These are phyloP conservation scores for Marchantia polymorpha DNA, from an alignment of 225 moss, liverwort and hornwort genomes.

Conservation along the genomic window DNA sequence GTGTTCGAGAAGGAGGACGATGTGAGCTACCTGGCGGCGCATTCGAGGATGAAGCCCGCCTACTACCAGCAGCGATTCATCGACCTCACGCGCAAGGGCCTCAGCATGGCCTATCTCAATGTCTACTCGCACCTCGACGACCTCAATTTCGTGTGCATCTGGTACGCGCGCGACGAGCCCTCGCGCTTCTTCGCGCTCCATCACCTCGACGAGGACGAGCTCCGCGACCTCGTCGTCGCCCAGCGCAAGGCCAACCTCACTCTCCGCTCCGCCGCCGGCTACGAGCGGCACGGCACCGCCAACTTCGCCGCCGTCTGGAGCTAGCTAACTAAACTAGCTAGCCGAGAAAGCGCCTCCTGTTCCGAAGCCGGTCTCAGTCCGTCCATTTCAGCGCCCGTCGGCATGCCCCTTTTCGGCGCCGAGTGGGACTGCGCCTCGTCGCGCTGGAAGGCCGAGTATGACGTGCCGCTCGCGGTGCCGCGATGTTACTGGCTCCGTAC, in stretches of 20 bases:
- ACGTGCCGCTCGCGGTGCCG: no score
- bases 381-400: no score
- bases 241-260: neutral
- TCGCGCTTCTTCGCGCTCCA: conserved; percentile 1
- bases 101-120: neutral
- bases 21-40: conserved; percentile 2
- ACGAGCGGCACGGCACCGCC: neutral
- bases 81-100: conserved; percentile 7
- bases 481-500: no score
- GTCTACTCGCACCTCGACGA: neutral
- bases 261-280: neutral
- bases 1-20: neutral
- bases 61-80: conserved; percentile 14
- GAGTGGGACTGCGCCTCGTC: no score
- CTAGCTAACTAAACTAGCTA: no score
- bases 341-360: no score
- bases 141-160: conserved; percentile 11
- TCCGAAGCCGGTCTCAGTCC: no score
- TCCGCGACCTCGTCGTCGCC: neutral
- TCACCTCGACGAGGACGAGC: conserved; percentile 10
- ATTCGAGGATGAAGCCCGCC: neutral
- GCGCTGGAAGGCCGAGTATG: no score
- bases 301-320: conserved; percentile 7
- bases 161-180: conserved; percentile 8
- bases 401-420: no score